Evolutionary conservation across 495 filamentous ascomycete species (phyloP).

Genomic region (Penicillium canescens): DNA sequence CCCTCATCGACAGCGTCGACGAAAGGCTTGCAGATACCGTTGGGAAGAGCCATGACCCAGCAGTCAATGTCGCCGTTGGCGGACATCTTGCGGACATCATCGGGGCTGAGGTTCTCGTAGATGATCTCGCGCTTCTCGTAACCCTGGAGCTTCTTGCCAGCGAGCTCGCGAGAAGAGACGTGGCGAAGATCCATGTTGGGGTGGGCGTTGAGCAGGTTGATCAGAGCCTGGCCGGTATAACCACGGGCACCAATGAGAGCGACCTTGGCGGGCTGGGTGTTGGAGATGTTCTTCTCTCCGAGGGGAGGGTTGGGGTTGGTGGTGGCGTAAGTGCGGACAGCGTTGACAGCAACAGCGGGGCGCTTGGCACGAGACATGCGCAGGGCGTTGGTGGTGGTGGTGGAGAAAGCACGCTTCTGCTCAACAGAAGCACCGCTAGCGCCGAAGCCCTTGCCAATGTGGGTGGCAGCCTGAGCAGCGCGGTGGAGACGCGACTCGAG

Average conservation of each 20-base stretch:
- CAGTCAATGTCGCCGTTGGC: constrained; percentile 91
- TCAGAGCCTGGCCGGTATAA: constrained; percentile 93
- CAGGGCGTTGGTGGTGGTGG: constrained; percentile 47
- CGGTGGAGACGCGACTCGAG: constrained; percentile 80
- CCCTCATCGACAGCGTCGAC: constrained; percentile 86
- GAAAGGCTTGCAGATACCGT: constrained; percentile 95
- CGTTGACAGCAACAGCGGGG: constrained; percentile 27
- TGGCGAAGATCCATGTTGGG: constrained; percentile 93
- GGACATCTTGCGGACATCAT: constrained; percentile 90
- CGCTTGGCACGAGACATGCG: constrained; percentile 34
- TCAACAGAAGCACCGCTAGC: constrained; percentile 49
- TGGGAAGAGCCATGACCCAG: constrained; percentile 98
- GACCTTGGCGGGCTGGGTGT: constrained; percentile 75
- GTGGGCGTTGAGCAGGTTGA: constrained; percentile 84
- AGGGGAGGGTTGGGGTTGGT: constrained; percentile 98
- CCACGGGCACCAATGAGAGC: constrained; percentile 94
- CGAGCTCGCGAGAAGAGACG: constrained; percentile 92
- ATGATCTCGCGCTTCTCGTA: constrained; percentile 92
- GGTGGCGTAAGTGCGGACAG: constrained; percentile 55
- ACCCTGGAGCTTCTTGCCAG: constrained; percentile 84
- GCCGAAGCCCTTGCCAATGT: constrained; percentile 51
- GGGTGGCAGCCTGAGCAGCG: constrained; percentile 66
- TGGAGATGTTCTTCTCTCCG: constrained; percentile 89
- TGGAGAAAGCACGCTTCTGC: constrained; percentile 67
- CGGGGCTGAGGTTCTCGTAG: constrained; percentile 87